Base-by-base conservation (phyloP, 345 rosid species). In the Pistacia atlantica region DNA sequence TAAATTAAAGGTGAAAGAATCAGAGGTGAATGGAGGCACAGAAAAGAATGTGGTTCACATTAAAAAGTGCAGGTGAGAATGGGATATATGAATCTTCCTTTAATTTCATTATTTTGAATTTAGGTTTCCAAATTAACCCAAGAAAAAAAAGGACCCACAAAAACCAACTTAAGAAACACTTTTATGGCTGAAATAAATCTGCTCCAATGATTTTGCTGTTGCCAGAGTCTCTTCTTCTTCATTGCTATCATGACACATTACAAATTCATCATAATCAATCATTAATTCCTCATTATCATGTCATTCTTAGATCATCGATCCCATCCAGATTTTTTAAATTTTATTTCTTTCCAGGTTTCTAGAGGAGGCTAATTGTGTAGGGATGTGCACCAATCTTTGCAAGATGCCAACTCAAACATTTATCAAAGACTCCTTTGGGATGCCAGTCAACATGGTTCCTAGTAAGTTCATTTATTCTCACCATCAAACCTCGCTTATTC, bases 321-420 rank as follows among this genome's bases (percentile, higher is more conserved):
- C 51, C 33, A 31, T 42, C 52, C 51, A 65, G 51, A 14, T 35
- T 65, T 48, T 25, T 20, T 25, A 25, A 20, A 37, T 49, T 11
- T 35, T 33, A 2, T 20, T 77, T 63, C 67, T 65, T 6, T 14
- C 73, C 82, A 95, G 99, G 88, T 91, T 96, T 82, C 84, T 96
- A 57, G 99, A 92, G 81, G 91, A 91, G 82, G 81, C 88, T 45
- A 91, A 90, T 77, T 96, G 99, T 75, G 90, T 89, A 12, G 97
- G 99, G 45, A 90, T 90, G 97, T 96, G 99, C 80, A 90, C 90
- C 55, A 93, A 96, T 82, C 85, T 96, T 14, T 96, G 99, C 62
- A 96, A 90, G 83, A 80, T 86, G 71, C 97, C 99, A 62, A 80
- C 86, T 61, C 99, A 93, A 82, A 81, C 83, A 72, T 93, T 96